A percentile compares a stretch with the other conserved stretches of the same genome.
phyloP scores from a whole-genome alignment of 2,329 filamentous ascomycete species.

The Cladosporium velox region DNA sequence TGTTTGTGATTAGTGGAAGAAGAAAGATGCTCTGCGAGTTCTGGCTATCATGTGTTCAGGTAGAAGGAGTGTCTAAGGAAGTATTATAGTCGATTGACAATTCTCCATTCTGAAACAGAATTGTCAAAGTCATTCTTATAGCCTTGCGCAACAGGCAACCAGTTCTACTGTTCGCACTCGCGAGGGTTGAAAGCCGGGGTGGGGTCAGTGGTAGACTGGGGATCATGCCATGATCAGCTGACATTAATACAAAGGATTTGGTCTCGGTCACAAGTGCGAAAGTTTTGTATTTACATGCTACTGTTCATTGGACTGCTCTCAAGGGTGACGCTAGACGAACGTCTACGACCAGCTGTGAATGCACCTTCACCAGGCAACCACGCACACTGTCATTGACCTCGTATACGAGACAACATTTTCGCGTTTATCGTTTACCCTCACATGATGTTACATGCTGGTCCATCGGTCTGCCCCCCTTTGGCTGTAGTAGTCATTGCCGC shows the following conservation, averaged over 20 bases:
- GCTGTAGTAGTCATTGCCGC: constrained; percentile 61
- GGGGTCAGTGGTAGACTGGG: background rate
- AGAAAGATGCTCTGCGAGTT: background rate
- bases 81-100: too few relatives aligned
- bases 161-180: background rate
- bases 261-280: background rate
- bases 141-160: background rate
- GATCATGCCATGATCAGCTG: constrained; percentile 8
- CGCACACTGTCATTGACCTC: background rate
- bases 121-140: background rate
- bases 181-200: background rate
- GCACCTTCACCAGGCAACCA: background rate
- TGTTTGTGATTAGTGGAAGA: background rate
- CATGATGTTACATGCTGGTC: constrained; percentile 45
- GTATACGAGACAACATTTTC: background rate
- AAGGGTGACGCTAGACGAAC: background rate
- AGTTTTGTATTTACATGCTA: background rate
- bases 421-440: background rate
- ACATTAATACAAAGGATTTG: background rate
- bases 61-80: background rate
- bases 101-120: background rate
- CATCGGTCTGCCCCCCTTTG: constrained; percentile 50
- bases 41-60: background rate
- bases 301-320: background rate
- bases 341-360: background rate